Evolutionary conservation across 768 basidiomycete species (phyloP).

Genomic region (Suillus tomentosus): DNA sequence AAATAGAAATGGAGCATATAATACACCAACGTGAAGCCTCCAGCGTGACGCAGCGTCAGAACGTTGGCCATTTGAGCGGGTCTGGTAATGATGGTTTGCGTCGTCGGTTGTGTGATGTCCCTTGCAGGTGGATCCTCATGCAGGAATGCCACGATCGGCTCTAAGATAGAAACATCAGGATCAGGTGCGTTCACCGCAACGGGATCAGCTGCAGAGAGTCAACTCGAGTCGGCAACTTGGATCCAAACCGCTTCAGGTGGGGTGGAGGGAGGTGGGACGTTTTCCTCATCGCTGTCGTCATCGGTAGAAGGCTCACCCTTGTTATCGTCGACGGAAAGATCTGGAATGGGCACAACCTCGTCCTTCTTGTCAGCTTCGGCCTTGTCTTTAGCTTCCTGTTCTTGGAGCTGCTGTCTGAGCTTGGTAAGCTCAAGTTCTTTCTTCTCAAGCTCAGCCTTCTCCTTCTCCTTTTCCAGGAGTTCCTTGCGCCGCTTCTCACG

Average conservation of each 20-base stretch:
- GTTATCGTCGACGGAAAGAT: conserved; percentile 21
- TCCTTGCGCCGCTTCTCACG: conserved; percentile 49
- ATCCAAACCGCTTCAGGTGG: conserved; percentile 34
- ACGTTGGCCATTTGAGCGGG: conserved; percentile 29
- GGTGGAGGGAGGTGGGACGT: conserved; percentile 35
- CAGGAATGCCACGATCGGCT: conserved; percentile 23
- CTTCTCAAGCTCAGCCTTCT: conserved; percentile 65
- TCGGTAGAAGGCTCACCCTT: conserved; percentile 37
- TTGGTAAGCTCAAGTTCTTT: conserved; percentile 61
- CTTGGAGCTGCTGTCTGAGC: conserved; percentile 52
- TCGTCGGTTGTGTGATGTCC: conserved; percentile 24
- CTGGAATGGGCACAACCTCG: conserved; percentile 23
- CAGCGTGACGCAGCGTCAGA: conserved; percentile 36
- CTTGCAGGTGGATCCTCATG: conserved; percentile 24
- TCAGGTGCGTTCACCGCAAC: conserved; percentile 21
- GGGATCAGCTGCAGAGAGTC: conserved; percentile 28
- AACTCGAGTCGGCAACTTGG: conserved; percentile 30
- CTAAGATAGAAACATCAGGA: conserved; percentile 25
- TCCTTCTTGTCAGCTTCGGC: conserved; percentile 46
- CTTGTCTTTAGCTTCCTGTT: conserved; percentile 54
- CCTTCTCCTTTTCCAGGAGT: conserved; percentile 49
- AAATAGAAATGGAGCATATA: conserved; percentile 46
- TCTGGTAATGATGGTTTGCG: conserved; percentile 21
- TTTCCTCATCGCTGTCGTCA: conserved; percentile 46
- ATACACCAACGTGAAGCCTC: conserved; percentile 38